These are phyloP conservation scores for Hordeum pubiflorum DNA, from an alignment of 202 grass and related monocot genomes.

Conservation along the genomic window DNA sequence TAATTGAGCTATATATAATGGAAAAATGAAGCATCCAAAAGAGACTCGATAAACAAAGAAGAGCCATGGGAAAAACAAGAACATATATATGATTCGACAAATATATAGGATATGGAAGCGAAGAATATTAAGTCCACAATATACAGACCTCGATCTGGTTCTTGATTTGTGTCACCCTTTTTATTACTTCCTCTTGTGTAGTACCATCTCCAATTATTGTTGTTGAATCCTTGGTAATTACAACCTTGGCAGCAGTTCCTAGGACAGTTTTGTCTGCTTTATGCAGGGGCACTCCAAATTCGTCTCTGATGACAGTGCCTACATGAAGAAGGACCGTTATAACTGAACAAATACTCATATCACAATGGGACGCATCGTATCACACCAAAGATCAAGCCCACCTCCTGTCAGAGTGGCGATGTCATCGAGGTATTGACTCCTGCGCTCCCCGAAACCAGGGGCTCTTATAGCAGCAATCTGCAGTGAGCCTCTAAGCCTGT, in stretches of 20 bases:
- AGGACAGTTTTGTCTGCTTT: neutral
- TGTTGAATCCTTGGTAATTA: neutral
- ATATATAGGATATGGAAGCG: neutral
- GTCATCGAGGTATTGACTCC: neutral
- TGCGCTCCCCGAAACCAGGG: neutral
- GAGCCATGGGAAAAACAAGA: neutral
- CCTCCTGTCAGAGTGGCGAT: neutral
- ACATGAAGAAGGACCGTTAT: neutral
- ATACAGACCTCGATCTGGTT: slow-evolving; percentile 65
- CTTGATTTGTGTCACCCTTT: slow-evolving; percentile 67
- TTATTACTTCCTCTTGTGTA: slow-evolving; percentile 36
- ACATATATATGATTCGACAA: neutral
- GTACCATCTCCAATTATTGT: neutral
- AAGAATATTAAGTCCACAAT: neutral
- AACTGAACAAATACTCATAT: too few species aligned
- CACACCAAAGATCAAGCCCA: neutral
- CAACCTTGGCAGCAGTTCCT: neutral
- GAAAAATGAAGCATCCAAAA: neutral
- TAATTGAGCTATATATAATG: neutral
- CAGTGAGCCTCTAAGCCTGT: neutral
- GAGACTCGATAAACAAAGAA: neutral
- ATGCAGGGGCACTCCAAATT: neutral
- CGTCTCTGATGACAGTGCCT: neutral
- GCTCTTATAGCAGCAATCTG: neutral
- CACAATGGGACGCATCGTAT: neutral